These are phyloP conservation scores for Decorospora gaudefroyi DNA, from an alignment of 2,329 filamentous ascomycete genomes.

Conservation along the genomic window DNA sequence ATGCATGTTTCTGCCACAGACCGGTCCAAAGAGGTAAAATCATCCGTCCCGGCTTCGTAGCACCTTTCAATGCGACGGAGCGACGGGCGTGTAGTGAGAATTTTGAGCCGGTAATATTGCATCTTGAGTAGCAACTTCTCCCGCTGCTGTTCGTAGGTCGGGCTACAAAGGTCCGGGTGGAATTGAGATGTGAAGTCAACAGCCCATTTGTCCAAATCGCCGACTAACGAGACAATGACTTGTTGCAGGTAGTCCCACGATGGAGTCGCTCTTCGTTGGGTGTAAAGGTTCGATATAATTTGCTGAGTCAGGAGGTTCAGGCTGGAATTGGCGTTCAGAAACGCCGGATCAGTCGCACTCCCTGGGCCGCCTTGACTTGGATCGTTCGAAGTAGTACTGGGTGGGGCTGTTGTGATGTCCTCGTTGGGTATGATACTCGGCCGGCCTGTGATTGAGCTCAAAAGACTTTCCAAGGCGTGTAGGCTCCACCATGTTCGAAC, in stretches of 20 bases:
- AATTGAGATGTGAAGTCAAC: constrained; percentile 15
- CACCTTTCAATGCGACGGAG: constrained; percentile 41
- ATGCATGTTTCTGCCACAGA: constrained; percentile 39
- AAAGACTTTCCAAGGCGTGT: constrained; percentile 38
- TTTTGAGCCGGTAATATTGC: constrained; percentile 40
- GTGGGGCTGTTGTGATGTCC: constrained; percentile 34
- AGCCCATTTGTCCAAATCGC: constrained; percentile 36
- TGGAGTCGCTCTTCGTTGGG: constrained; percentile 26
- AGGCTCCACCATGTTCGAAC: constrained; percentile 47
- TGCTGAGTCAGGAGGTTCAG: constrained; percentile 13
- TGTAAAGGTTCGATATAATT: constrained; percentile 33
- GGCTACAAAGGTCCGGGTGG: background rate
- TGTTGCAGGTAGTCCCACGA: constrained; percentile 42
- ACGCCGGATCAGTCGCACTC: background rate
- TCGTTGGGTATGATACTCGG: constrained; percentile 39
- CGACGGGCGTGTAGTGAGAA: constrained; percentile 44
- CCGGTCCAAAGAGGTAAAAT: constrained; percentile 35
- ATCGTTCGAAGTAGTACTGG: constrained; percentile 5
- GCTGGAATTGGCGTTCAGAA: constrained; percentile 10
- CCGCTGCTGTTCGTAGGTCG: constrained; percentile 16
- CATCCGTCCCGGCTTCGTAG: constrained; percentile 31
- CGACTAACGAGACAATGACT: constrained; percentile 29
- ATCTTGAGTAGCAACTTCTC: constrained; percentile 18
- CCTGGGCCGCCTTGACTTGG: background rate
- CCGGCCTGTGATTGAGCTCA: constrained; percentile 44